These are phyloP conservation scores for Pseudocercospora vitis DNA, from an alignment of 2,329 filamentous ascomycete genomes.

Conservation along the genomic window DNA sequence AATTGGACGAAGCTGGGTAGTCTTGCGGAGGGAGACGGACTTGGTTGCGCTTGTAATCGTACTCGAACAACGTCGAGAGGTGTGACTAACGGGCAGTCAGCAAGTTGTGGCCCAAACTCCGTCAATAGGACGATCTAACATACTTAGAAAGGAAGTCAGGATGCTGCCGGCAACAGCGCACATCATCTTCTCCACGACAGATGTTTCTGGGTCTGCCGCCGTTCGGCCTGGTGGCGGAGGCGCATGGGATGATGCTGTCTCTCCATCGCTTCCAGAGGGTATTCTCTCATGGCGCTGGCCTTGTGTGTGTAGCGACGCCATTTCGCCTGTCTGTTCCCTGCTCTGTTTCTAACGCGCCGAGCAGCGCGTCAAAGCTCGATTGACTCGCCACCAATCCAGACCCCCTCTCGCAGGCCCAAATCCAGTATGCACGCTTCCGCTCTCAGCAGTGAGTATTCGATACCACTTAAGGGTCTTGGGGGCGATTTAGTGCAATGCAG, in stretches of 20 bases:
- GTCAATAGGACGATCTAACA: constrained; percentile 31
- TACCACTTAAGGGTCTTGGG: too few species aligned
- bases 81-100: constrained; percentile 64
- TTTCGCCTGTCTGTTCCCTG: constrained; percentile 19
- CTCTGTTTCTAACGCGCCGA: constrained; percentile 18
- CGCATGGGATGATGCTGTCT: constrained; percentile 7
- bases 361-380: constrained; percentile 19
- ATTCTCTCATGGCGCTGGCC: constrained; percentile 44
- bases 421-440: neutral
- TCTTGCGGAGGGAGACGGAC: constrained; percentile 54
- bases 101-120: neutral
- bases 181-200: constrained; percentile 86
- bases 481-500: too few species aligned
- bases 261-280: constrained; percentile 19
- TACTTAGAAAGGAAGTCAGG: constrained; percentile 84
- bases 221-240: constrained; percentile 21
- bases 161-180: constrained; percentile 90
- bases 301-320: constrained; percentile 32
- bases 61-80: constrained; percentile 96
- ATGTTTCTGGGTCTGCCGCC: constrained; percentile 61
- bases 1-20: constrained; percentile 63
- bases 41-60: constrained; percentile 81
- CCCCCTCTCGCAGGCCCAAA: neutral
- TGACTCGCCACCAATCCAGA: constrained; percentile 4
- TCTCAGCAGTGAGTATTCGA: too few species aligned